Evolutionary conservation across 768 basidiomycete genomes (phyloP).

Genomic region (Lentinula raphanica): DNA sequence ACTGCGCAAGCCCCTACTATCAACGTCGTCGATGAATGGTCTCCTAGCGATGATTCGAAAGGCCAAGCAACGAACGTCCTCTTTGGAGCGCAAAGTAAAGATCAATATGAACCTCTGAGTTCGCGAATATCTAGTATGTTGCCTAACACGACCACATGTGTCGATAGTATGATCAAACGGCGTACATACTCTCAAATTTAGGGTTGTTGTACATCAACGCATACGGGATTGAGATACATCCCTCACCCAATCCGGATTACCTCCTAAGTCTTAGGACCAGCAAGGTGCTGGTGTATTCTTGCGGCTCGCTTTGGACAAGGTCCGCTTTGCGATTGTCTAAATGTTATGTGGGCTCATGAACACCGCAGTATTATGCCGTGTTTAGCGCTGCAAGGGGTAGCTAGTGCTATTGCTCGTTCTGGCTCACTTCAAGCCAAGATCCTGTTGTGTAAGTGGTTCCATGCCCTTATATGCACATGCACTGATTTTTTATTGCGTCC

Average conservation of each 20-base stretch:
- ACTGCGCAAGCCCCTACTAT: conserved; percentile 30
- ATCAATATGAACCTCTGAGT: conserved; percentile 47
- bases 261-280: conserved; percentile 53
- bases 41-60: conserved; percentile 48
- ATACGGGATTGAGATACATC: conserved; percentile 90
- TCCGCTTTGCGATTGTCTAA: conserved; percentile 15
- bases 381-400: conserved; percentile 78
- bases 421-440: conserved; percentile 70
- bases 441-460: conserved; percentile 59
- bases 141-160: no score
- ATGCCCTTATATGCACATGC: background rate
- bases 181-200: no score
- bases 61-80: conserved; percentile 53
- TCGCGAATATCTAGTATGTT: conserved; percentile 61
- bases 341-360: background rate
- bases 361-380: conserved; percentile 78
- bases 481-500: background rate
- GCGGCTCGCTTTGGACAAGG: conserved; percentile 95
- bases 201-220: conserved; percentile 86
- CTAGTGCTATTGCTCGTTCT: conserved; percentile 71
- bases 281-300: conserved; percentile 81
- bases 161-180: no score
- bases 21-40: conserved; percentile 29
- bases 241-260: conserved; percentile 79
- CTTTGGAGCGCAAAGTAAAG: conserved; percentile 55